Conservation (phyloP, 148 eudicot genomes). For the Amaranthus hypochondriacus region DNA sequence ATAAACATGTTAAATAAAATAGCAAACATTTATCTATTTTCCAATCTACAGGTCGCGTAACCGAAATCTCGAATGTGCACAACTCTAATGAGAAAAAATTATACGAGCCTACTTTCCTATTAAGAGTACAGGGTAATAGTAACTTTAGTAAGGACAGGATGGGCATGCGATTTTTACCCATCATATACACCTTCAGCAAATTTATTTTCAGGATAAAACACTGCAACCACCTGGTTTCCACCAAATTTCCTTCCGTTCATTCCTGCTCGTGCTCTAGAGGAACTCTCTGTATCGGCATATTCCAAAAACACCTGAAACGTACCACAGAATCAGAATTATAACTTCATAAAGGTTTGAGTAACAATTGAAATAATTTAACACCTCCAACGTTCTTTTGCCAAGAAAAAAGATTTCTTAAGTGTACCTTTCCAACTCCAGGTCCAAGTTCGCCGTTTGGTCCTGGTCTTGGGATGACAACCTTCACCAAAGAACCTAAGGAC, state of each 20-base stretch:
- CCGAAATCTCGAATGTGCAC: too few relatives aligned
- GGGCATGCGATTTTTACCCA: slow-evolving; percentile 21
- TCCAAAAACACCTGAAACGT: slow-evolving; percentile 72
- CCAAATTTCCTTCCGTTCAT: slow-evolving; percentile 82
- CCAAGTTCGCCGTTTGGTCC: slow-evolving; percentile 58
- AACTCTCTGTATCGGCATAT: slow-evolving; percentile 66
- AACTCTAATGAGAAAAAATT: background rate
- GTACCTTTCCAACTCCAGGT: slow-evolving; percentile 95
- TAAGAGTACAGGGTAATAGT: background rate
- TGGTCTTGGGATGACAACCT: slow-evolving; percentile 82
- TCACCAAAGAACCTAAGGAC: slow-evolving; percentile 65
- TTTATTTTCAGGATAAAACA: slow-evolving; percentile 69
- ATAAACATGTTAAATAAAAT: background rate
- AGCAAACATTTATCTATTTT: background rate
- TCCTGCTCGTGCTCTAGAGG: slow-evolving; percentile 66
- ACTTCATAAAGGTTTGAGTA: background rate
- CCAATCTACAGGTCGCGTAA: background rate
- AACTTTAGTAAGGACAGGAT: background rate
- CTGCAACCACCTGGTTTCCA: slow-evolving; percentile 78
- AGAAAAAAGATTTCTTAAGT: slow-evolving; percentile 11
- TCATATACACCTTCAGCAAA: slow-evolving; percentile 70
- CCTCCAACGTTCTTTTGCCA: too few relatives aligned
- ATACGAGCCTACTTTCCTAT: slow-evolving; percentile 10
- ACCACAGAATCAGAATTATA: background rate
- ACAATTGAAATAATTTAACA: too few relatives aligned